Evolutionary conservation across 1,139 yeast genomes (phyloP).

Genomic region (Yamadazyma siamensis): DNA sequence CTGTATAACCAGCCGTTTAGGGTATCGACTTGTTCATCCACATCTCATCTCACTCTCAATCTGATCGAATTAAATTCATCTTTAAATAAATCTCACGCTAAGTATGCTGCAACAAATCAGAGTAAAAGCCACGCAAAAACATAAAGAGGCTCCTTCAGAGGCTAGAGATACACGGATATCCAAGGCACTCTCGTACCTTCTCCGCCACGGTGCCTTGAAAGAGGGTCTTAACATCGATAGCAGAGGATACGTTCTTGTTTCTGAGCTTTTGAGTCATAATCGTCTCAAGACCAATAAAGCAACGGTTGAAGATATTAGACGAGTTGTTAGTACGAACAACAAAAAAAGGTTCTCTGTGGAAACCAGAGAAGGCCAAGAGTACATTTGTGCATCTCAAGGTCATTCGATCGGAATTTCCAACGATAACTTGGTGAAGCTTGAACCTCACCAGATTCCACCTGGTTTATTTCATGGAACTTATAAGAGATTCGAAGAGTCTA

Average conservation of each 20-base stretch:
- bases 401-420: constrained; percentile 62
- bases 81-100: too few relatives aligned
- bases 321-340: constrained; percentile 62
- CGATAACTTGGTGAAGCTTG: constrained; percentile 31
- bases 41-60: too few relatives aligned
- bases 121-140: not conserved
- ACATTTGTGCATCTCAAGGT: constrained; percentile 89
- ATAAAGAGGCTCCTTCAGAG: not conserved
- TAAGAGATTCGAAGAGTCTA: constrained; percentile 42
- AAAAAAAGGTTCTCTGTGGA: constrained; percentile 64
- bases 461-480: constrained; percentile 80
- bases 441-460: constrained; percentile 16
- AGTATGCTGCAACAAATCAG: too few relatives aligned
- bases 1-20: too few relatives aligned
- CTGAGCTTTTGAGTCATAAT: constrained; percentile 52
- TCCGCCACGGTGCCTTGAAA: constrained; percentile 81
- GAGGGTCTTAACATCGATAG: constrained; percentile 63
- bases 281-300: constrained; percentile 55
- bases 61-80: too few relatives aligned
- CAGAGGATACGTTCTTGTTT: constrained; percentile 62
- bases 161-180: constrained; percentile 57
- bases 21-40: too few relatives aligned
- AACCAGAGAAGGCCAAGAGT: constrained; percentile 15
- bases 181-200: constrained; percentile 67
- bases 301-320: constrained; percentile 53